Evolutionary conservation across 495 filamentous ascomycete species (phyloP), one percentile per base, ranked within the genome.

Genomic region (Aspergillus incahuasiensis): DNA sequence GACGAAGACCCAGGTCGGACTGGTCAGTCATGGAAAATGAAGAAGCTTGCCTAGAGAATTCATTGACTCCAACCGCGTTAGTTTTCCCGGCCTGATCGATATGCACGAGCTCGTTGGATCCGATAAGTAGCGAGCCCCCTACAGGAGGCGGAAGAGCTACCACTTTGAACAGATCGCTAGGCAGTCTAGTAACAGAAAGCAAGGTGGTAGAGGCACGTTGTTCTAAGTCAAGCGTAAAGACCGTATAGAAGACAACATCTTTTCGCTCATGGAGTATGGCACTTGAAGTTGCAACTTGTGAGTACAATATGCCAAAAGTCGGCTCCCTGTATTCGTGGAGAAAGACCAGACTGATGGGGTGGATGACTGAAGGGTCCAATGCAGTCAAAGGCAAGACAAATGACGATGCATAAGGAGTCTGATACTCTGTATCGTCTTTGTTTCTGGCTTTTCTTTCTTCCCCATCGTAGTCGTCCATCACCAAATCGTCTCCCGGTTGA

Each of bases 271-370:
- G 73, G 21, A 90, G 68, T 59, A 96, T 74, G 3, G 89, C 84
- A 55, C 74, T 76, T 24, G 90, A 91, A 20, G 88, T 88, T 52
- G 80, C 74, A 52, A 79, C 71, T 47, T 84, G 83, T 1, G 90
- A 86, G 52, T 90, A 95, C 41, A 98, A 72, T 58, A 98, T 90
- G 34, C 94, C 94, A 72, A 99, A 96, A 1, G 94, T 97, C 22
- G 94, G 94, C 71, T 96, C 94, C 56, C 94, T 86, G 69, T 97
- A 99, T 74, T 97, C 92, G 75, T 97, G 82, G 56, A 99, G 79
- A 70, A 99, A 99, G 38, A 89, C 85, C 62, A 99, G 80, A 62
- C 94, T 90, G 67, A 96, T 86, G 40, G 92, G 90, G 71, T 96
- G 86, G 46, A 88, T 81, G 55, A 97, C 79, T 54, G 80, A 84